Evolutionary conservation across 768 basidiomycete species (phyloP).

Genomic region (Podaxis pistillaris): DNA sequence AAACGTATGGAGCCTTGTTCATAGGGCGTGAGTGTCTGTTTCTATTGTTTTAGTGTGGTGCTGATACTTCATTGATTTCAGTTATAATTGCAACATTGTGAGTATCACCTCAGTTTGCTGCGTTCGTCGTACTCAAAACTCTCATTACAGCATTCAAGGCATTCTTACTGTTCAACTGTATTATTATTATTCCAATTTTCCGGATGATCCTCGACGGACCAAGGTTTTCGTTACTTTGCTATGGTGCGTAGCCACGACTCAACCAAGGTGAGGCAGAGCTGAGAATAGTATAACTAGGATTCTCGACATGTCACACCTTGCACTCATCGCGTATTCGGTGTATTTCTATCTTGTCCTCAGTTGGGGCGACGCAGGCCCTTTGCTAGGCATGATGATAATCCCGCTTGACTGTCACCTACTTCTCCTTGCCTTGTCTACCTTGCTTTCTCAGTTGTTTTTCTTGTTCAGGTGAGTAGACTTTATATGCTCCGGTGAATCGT

Average conservation of each 20-base stretch:
- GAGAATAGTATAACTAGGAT: slow-evolving; percentile 9
- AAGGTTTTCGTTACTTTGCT: slow-evolving; percentile 16
- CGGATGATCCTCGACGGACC: slow-evolving; percentile 15
- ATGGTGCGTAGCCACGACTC: slow-evolving; percentile 1
- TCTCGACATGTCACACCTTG: slow-evolving; percentile 19
- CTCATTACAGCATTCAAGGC: slow-evolving; percentile 19
- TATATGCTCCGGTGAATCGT: not conserved
- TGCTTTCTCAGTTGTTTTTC: slow-evolving; percentile 20
- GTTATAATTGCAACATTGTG: slow-evolving; percentile 10
- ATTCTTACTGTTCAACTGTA: slow-evolving; percentile 21
- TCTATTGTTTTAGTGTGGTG: not conserved
- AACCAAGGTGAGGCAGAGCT: not conserved
- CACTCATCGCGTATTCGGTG: slow-evolving; percentile 18
- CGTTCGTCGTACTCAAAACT: not conserved
- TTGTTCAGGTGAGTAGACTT: slow-evolving; percentile 14
- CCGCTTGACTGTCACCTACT: slow-evolving; percentile 17
- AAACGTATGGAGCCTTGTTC: slow-evolving; percentile 23
- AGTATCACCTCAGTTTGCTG: not conserved
- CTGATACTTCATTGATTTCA: not conserved
- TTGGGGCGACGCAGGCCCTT: slow-evolving; percentile 16
- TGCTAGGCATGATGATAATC: slow-evolving; percentile 7
- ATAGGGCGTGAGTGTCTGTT: slow-evolving; percentile 17
- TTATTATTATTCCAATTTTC: slow-evolving; percentile 19
- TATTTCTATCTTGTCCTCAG: slow-evolving; percentile 22
- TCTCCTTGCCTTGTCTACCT: slow-evolving; percentile 15